A percentile compares a stretch with the other conserved stretches of the same genome.
Conservation (phyloP, 2,329 filamentous ascomycete genomes). For the Talaromyces marneffei region DNA sequence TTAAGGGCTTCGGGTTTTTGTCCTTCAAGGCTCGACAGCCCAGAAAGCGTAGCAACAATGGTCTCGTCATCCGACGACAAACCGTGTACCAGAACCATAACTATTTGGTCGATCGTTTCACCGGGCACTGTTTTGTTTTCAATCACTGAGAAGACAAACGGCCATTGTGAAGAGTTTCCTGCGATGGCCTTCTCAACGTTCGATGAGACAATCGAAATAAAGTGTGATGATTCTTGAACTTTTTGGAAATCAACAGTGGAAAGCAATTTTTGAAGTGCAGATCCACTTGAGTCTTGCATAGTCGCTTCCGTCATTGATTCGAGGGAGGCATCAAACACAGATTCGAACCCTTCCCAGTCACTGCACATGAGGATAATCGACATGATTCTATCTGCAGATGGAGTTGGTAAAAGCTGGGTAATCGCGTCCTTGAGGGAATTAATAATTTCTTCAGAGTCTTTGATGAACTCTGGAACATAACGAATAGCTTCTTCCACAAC, state of each 20-base stretch:
- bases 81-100: slow-evolving; percentile 35
- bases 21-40: slow-evolving; percentile 45
- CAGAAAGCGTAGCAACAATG: slow-evolving; percentile 35
- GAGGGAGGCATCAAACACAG: slow-evolving; percentile 35
- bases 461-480: slow-evolving; percentile 37
- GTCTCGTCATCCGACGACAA: slow-evolving; percentile 35
- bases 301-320: slow-evolving; percentile 29
- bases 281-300: slow-evolving; percentile 27
- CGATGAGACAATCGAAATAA: slow-evolving; percentile 32
- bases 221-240: slow-evolving; percentile 28
- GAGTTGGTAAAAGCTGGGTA: slow-evolving; percentile 57
- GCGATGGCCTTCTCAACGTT: slow-evolving; percentile 32
- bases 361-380: slow-evolving; percentile 58
- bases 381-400: slow-evolving; percentile 62
- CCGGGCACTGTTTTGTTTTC: slow-evolving; percentile 32
- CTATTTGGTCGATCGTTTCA: slow-evolving; percentile 30
- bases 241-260: slow-evolving; percentile 34
- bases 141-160: slow-evolving; percentile 33
- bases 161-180: slow-evolving; percentile 34
- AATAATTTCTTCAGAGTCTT: slow-evolving; percentile 40
- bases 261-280: slow-evolving; percentile 36
- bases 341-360: slow-evolving; percentile 36
- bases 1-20: slow-evolving; percentile 37
- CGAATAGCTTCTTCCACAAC: slow-evolving; percentile 51
- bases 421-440: slow-evolving; percentile 53